phyloP scores from a whole-genome alignment of 177 flowering plant species.

The Vitis hybrid region DNA sequence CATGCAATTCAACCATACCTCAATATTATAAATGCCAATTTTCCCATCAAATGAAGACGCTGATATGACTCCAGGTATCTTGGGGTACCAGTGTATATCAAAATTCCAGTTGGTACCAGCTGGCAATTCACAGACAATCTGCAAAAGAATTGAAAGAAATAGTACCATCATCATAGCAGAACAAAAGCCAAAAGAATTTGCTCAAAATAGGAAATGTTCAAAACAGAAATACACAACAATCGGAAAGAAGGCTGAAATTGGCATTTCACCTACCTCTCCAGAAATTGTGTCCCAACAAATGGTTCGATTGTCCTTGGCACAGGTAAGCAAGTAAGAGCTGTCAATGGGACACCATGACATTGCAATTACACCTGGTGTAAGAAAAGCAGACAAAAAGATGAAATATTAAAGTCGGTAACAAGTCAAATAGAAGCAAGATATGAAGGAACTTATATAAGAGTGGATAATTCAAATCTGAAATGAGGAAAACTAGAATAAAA shows the following conservation, averaged over 20 bases:
- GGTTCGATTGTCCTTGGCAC: slow-evolving; percentile 95
- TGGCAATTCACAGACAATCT: slow-evolving; percentile 93
- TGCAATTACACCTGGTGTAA: slow-evolving; percentile 84
- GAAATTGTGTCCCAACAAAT: slow-evolving; percentile 90
- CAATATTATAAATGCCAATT: slow-evolving; percentile 89
- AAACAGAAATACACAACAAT: background rate
- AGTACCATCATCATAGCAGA: slow-evolving; percentile 4
- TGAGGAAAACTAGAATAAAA: too few species aligned
- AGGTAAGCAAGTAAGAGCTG: slow-evolving; percentile 87
- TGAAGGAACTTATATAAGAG: too few species aligned
- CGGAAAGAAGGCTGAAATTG: background rate
- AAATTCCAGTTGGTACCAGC: slow-evolving; percentile 89
- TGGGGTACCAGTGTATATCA: slow-evolving; percentile 97
- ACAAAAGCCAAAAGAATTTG: background rate
- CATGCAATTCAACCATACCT: slow-evolving; percentile 44
- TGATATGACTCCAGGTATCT: slow-evolving; percentile 91
- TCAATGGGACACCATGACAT: slow-evolving; percentile 98
- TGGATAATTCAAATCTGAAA: too few species aligned
- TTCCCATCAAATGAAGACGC: slow-evolving; percentile 99
- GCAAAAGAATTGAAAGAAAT: slow-evolving; percentile 21
- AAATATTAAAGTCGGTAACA: background rate
- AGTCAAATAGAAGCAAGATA: background rate
- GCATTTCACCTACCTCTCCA: slow-evolving; percentile 60
- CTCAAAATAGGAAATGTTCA: background rate
- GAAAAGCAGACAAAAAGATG: slow-evolving; percentile 1